Conservation (phyloP, 352 stramenopile genomes). For the Phytophthora uliginosa region DNA sequence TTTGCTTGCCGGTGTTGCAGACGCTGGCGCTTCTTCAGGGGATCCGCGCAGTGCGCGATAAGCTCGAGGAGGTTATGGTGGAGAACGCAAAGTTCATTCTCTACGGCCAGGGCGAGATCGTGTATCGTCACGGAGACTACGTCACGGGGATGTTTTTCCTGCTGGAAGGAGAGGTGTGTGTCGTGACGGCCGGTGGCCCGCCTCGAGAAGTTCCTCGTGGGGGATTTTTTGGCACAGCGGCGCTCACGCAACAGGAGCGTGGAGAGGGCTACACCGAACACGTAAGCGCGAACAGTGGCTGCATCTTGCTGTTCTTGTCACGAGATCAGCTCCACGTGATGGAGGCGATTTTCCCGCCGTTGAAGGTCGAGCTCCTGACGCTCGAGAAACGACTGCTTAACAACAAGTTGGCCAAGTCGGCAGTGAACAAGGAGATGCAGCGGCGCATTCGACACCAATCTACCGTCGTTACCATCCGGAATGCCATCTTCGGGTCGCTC, state of each 20-base stretch:
- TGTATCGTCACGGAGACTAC: slow-evolving; percentile 65
- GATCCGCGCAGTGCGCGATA: slow-evolving; percentile 39
- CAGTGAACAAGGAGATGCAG: slow-evolving; percentile 23
- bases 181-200: slow-evolving; percentile 31
- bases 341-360: slow-evolving; percentile 57
- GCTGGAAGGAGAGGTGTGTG: slow-evolving; percentile 58
- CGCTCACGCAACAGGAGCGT: slow-evolving; percentile 48
- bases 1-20: slow-evolving; percentile 54
- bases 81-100: slow-evolving; percentile 59
- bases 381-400: slow-evolving; percentile 53
- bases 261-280: slow-evolving; percentile 58
- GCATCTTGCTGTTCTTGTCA: slow-evolving; percentile 58
- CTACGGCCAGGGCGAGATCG: slow-evolving; percentile 62
- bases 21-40: slow-evolving; percentile 47
- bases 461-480: slow-evolving; percentile 24
- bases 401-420: slow-evolving; percentile 52
- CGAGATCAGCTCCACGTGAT: slow-evolving; percentile 55
- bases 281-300: slow-evolving; percentile 58
- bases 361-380: slow-evolving; percentile 53
- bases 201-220: slow-evolving; percentile 40
- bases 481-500: slow-evolving; percentile 28
- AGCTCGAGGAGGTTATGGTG: slow-evolving; percentile 50
- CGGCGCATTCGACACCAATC: slow-evolving; percentile 24
- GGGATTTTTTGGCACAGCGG: slow-evolving; percentile 57
- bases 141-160: slow-evolving; percentile 66